Evolutionary conservation across 2,329 filamentous ascomycete genomes (phyloP).

Genomic region (Cladophialophora immunda): DNA sequence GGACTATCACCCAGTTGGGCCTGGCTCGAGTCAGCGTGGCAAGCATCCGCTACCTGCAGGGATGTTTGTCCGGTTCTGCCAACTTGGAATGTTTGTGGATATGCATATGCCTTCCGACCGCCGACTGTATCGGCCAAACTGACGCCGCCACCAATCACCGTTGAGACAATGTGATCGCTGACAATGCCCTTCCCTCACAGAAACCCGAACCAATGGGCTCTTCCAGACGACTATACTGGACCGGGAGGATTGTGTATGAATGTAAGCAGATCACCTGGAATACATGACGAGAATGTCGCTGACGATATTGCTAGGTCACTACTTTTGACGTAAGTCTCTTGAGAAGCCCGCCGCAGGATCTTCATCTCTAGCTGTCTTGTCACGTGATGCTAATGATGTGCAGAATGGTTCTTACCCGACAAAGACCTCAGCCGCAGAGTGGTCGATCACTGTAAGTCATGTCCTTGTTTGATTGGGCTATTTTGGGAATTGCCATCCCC

Average conservation of each 20-base stretch:
- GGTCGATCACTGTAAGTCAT: constrained; percentile 54
- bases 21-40: constrained; percentile 5
- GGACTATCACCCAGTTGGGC: constrained; percentile 21
- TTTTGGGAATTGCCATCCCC: not conserved
- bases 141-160: constrained; percentile 23
- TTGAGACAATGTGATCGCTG: constrained; percentile 14
- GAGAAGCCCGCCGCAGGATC: not conserved
- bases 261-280: constrained; percentile 51
- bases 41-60: constrained; percentile 8
- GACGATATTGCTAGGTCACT: constrained; percentile 51
- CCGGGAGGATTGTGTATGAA: constrained; percentile 61
- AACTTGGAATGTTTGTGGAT: not conserved
- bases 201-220: constrained; percentile 66
- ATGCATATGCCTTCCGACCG: constrained; percentile 6
- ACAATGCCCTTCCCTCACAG: constrained; percentile 48
- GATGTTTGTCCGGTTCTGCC: constrained; percentile 6
- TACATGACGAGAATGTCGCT: not conserved
- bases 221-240: constrained; percentile 44
- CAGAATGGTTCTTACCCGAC: constrained; percentile 60
- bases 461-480: not conserved
- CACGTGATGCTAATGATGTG: not conserved
- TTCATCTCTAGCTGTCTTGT: not conserved
- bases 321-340: constrained; percentile 48
- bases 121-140: constrained; percentile 1
- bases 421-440: constrained; percentile 57